A percentile compares a stretch with the other conserved stretches of the same genome.
phyloP scores from a whole-genome alignment of 306 rosid genomes.

The Echinosophora koreensis region DNA sequence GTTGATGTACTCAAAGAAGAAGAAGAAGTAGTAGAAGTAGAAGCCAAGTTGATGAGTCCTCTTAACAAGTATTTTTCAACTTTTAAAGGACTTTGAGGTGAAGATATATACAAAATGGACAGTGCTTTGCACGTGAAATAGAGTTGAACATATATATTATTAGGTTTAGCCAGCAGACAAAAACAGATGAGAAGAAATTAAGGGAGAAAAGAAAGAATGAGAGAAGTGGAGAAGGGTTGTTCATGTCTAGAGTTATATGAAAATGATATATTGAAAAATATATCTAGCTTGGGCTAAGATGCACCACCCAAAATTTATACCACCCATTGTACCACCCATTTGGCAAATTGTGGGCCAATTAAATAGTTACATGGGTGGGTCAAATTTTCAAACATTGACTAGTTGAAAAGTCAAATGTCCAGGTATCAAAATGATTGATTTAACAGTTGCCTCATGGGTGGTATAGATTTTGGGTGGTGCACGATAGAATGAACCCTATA shows the following conservation, averaged over 20 bases:
- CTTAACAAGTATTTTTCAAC: slow-evolving; percentile 42
- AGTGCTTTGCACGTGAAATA: slow-evolving; percentile 76
- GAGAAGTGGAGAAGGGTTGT: not conserved
- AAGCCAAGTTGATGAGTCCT: slow-evolving; percentile 47
- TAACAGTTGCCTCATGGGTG: no score
- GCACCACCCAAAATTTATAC: no score
- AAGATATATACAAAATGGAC: slow-evolving; percentile 50
- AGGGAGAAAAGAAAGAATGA: not conserved
- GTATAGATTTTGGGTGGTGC: no score
- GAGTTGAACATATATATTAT: slow-evolving; percentile 13
- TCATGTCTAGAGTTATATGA: not conserved
- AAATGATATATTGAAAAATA: not conserved
- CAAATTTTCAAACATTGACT: no score
- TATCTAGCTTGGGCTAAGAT: no score
- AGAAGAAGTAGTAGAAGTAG: not conserved
- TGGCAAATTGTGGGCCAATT: no score
- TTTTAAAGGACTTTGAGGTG: slow-evolving; percentile 49
- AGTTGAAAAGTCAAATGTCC: no score
- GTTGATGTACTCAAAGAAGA: not conserved
- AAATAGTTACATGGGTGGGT: no score
- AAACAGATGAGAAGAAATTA: slow-evolving; percentile 5
- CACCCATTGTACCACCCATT: no score
- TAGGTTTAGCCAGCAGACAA: slow-evolving; percentile 25
- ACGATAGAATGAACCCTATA: no score
- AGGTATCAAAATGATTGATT: no score